Evolutionary conservation across 2,329 filamentous ascomycete species (phyloP), one percentile per base, ranked within the genome.

Genomic region (Ophiostoma sp.): DNA sequence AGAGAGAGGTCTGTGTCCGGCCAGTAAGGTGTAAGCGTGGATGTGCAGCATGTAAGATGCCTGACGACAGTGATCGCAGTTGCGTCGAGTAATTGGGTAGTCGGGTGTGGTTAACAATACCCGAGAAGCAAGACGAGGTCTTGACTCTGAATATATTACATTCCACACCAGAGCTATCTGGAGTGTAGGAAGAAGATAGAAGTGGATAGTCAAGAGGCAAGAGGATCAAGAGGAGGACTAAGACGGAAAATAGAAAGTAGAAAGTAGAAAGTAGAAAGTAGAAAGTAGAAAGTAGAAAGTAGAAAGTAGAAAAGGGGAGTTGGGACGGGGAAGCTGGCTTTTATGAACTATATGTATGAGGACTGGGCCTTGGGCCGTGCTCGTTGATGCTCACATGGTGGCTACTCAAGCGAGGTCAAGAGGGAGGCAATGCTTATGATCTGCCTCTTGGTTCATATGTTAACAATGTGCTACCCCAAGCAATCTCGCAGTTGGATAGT

Each of bases 111-210:
- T 27, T 27, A 27, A 27, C 27, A 27, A 27, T 27, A 27, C 27
- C 27, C 27, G 55, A 60, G 11, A 5, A 38, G 36, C 11, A 41
- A 62, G 16, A 41, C 38, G 9, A 5, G 18, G 58, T 41, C 18
- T 55, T 11, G 49, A 55, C 49, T 55, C 27, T 36, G n/a, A 11
- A 55, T 27, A 11, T 7, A 55, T 55, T 55, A 55, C 49, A 55
- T 55, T n/a, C 49, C 49, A 55, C 49, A 55, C 49, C 49, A 55
- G 49, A 55, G n/a, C 49, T 27, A 55, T 55, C 49, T 55, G 18
- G 49, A n/a, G 49, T 18, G 49, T 55, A 27, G 18, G 18, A 27
- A 27, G n/a, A 27, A 55, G 27, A 55, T 4, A 27, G 8, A 55
- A 55, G 49, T 55, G 49, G 49, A 55, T 27, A 55, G n/a, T 27